A percentile compares a stretch with the other conserved stretches of the same genome.
phyloP scores from a whole-genome alignment of 495 filamentous ascomycete species.

The Xylaria venustula region DNA sequence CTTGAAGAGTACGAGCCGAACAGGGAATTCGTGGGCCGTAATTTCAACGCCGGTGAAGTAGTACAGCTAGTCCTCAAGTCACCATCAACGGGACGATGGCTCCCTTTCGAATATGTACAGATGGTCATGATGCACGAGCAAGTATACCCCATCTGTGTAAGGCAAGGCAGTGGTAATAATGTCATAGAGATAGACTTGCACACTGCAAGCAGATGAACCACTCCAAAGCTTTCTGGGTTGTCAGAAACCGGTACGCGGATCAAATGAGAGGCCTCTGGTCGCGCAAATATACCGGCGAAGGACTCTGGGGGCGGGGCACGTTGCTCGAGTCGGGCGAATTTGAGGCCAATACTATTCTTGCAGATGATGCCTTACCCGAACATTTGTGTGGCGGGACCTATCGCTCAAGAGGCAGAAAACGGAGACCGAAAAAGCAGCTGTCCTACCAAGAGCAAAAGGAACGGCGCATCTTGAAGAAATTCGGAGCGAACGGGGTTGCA shows the following conservation, averaged over 20 bases:
- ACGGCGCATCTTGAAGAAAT: slow-evolving; percentile 68
- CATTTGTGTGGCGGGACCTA: slow-evolving; percentile 72
- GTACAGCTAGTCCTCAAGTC: slow-evolving; percentile 75
- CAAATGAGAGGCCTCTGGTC: slow-evolving; percentile 65
- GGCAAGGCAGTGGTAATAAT: slow-evolving; percentile 6
- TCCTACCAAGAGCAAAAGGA: slow-evolving; percentile 64
- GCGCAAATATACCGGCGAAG: slow-evolving; percentile 69
- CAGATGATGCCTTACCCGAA: slow-evolving; percentile 55
- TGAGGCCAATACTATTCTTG: slow-evolving; percentile 48
- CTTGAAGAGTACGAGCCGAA: slow-evolving; percentile 78
- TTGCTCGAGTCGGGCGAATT: slow-evolving; percentile 58
- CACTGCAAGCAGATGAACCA: slow-evolving; percentile 88
- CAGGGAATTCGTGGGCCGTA: slow-evolving; percentile 70
- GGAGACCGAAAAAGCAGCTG: slow-evolving; percentile 49
- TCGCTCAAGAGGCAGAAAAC: slow-evolving; percentile 50
- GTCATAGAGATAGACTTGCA: slow-evolving; percentile 56
- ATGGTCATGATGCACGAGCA: slow-evolving; percentile 83
- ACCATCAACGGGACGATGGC: slow-evolving; percentile 59
- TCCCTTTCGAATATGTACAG: slow-evolving; percentile 72
- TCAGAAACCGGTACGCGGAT: slow-evolving; percentile 63
- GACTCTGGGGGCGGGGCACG: slow-evolving; percentile 70
- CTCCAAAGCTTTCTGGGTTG: slow-evolving; percentile 67
- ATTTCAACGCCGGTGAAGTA: slow-evolving; percentile 83
- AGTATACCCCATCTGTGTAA: not conserved
- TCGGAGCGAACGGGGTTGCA: slow-evolving; percentile 63